Evolutionary conservation across 495 filamentous ascomycete genomes (phyloP).

Genomic region (Amorphotheca resinae): DNA sequence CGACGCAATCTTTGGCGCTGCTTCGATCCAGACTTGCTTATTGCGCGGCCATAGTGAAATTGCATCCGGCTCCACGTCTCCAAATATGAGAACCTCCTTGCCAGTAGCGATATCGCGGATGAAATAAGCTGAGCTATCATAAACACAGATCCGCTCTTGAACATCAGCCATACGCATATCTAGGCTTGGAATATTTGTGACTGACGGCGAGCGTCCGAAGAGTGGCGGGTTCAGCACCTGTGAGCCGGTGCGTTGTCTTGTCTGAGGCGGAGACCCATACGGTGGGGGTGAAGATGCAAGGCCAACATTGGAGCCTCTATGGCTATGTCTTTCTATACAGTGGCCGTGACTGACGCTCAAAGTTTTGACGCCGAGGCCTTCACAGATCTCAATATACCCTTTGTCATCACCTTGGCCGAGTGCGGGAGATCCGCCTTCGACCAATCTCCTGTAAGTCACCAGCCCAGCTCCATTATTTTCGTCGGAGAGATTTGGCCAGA

Average conservation of each 20-base stretch:
- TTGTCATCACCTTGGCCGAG: conserved; percentile 60
- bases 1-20: conserved; percentile 64
- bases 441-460: conserved; percentile 77
- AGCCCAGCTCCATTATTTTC: conserved; percentile 90
- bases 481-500: conserved; percentile 95
- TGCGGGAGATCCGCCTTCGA: conserved; percentile 73
- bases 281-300: conserved; percentile 11
- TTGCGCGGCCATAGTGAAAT: conserved; percentile 75
- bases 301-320: conserved; percentile 38
- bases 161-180: background rate
- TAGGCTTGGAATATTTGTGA: background rate
- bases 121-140: conserved; percentile 86
- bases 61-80: conserved; percentile 87
- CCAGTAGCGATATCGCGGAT: conserved; percentile 58
- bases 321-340: conserved; percentile 61
- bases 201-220: background rate
- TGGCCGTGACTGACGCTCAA: conserved; percentile 77
- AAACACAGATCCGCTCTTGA: conserved; percentile 41
- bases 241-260: background rate
- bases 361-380: conserved; percentile 66
- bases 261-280: conserved; percentile 3
- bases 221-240: background rate
- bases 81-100: conserved; percentile 79
- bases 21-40: conserved; percentile 64
- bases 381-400: conserved; percentile 76